phyloP scores from a whole-genome alignment of 768 basidiomycete genomes.

The Suillus lakei region DNA sequence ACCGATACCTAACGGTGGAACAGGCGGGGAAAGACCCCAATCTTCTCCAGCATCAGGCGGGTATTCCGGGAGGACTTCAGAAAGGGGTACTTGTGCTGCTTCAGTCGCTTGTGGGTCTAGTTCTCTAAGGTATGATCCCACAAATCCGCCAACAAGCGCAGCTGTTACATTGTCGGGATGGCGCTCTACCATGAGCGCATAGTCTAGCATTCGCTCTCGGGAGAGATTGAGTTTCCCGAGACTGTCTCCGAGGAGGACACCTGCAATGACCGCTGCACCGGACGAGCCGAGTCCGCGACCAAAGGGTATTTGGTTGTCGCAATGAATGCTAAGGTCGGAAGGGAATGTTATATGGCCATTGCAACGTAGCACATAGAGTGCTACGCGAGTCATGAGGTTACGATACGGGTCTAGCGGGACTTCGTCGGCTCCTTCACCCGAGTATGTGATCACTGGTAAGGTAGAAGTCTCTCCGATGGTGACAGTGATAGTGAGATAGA shows the following conservation, averaged over 20 bases:
- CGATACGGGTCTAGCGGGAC: conserved; percentile 96
- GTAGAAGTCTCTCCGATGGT: conserved; percentile 41
- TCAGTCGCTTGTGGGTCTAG: conserved; percentile 79
- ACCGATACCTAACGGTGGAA: conserved; percentile 89
- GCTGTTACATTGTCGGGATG: conserved; percentile 99
- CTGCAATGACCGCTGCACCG: conserved; percentile 98
- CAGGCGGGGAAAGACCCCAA: conserved; percentile 89
- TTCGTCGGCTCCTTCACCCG: conserved; percentile 87
- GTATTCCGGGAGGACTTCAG: conserved; percentile 96
- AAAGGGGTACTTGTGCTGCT: conserved; percentile 89
- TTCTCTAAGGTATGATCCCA: conserved; percentile 93
- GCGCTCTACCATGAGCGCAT: conserved; percentile 97
- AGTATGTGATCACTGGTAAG: conserved; percentile 72
- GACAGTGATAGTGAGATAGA: conserved; percentile 80
- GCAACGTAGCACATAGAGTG: conserved; percentile 97
- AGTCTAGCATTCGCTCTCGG: conserved; percentile 82
- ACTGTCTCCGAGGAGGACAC: conserved; percentile 87
- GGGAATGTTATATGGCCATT: conserved; percentile 79
- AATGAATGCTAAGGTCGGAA: conserved; percentile 72
- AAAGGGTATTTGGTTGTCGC: conserved; percentile 94
- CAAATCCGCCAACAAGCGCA: conserved; percentile 94
- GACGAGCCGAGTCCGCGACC: conserved; percentile 97
- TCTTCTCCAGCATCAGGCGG: conserved; percentile 89
- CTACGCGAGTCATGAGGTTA: conserved; percentile 96
- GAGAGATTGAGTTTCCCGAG: conserved; percentile 77